Conservation (phyloP, 192 early-diverging fungal species). For the Glomus cerebriforme region DNA sequence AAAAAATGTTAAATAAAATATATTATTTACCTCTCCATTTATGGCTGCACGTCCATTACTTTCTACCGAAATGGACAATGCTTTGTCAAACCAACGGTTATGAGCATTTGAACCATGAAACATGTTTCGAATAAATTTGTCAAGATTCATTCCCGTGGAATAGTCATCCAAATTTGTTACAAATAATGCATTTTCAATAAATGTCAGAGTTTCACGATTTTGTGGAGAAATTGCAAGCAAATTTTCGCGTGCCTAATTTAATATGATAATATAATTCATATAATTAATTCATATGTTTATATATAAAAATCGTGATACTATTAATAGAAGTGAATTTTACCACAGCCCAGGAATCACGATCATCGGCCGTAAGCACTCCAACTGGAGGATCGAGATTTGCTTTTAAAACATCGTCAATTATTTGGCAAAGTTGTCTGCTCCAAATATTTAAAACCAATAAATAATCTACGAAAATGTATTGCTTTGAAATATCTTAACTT, state of each 20-base stretch:
- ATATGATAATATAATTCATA: not conserved
- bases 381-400: constrained; percentile 59
- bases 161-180: constrained; percentile 77
- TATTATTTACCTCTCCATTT: constrained; percentile 52
- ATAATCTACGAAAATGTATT: not conserved
- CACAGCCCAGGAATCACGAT: constrained; percentile 81
- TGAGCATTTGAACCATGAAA: constrained; percentile 70
- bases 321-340: not conserved
- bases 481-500: not conserved
- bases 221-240: constrained; percentile 59
- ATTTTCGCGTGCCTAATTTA: constrained; percentile 57
- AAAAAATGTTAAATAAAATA: constrained; percentile 31
- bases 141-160: constrained; percentile 37
- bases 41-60: constrained; percentile 70
- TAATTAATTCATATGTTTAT: not conserved
- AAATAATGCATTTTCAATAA: constrained; percentile 77
- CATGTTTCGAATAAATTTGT: constrained; percentile 44
- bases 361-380: constrained; percentile 69
- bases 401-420: constrained; percentile 54
- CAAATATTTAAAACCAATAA: not conserved
- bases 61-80: constrained; percentile 65
- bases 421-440: constrained; percentile 58
- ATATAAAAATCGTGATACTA: not conserved
- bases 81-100: constrained; percentile 93
- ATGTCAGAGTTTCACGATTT: constrained; percentile 60